Conservation (phyloP, 805 yeast species). For the Deakozyma indianensis region DNA sequence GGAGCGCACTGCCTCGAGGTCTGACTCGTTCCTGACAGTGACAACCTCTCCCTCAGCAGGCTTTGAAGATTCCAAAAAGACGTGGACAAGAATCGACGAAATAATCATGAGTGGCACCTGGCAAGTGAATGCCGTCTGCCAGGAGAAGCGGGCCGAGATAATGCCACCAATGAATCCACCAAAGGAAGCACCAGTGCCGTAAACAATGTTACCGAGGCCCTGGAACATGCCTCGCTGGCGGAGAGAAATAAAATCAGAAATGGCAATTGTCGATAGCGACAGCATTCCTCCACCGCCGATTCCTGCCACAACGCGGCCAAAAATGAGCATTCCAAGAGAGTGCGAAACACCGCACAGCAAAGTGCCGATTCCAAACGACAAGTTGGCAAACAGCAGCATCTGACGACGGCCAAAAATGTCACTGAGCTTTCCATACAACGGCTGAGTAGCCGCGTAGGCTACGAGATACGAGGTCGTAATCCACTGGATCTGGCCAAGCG, state of each 20-base stretch:
- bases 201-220: conserved; percentile 59
- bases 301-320: conserved; percentile 64
- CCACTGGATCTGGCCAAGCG: conserved; percentile 38
- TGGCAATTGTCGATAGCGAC: conserved; percentile 53
- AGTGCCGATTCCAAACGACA: conserved; percentile 31
- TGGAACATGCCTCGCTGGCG: conserved; percentile 65
- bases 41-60: conserved; percentile 3
- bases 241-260: conserved; percentile 59
- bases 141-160: conserved; percentile 35
- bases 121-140: conserved; percentile 34
- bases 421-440: conserved; percentile 48
- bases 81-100: conserved; percentile 19
- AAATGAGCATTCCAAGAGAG: conserved; percentile 44
- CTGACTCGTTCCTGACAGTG: conserved; percentile 1
- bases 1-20: conserved; percentile 5
- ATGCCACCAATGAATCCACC: conserved; percentile 47
- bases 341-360: conserved; percentile 34
- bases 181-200: conserved; percentile 54
- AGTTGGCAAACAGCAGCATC: conserved; percentile 25
- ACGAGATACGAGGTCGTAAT: conserved; percentile 52
- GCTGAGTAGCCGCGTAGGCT: conserved; percentile 55
- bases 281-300: conserved; percentile 77
- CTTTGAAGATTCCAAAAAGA: not conserved
- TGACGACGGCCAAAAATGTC: conserved; percentile 31
- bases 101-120: conserved; percentile 25